These are phyloP conservation scores for Gossypium raimondii DNA, from an alignment of 345 rosid genomes.

Conservation along the genomic window DNA sequence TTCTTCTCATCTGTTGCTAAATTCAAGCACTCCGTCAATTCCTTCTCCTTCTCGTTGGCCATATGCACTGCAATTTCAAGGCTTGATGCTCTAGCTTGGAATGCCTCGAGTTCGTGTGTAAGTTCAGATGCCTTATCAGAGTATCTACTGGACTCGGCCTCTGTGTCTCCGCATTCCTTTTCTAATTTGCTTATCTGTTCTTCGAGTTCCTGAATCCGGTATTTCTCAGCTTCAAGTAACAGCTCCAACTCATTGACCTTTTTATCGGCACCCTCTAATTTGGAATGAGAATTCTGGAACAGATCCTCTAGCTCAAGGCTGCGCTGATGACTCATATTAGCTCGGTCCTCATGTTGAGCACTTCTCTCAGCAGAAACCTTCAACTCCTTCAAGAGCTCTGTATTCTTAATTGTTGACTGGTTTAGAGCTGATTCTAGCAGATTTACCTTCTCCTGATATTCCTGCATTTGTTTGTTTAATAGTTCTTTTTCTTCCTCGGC, in stretches of 20 bases:
- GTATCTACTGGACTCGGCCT: slow-evolving; percentile 53
- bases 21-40: slow-evolving; percentile 49
- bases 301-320: slow-evolving; percentile 66
- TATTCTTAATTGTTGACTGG: background rate
- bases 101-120: slow-evolving; percentile 66
- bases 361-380: background rate
- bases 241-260: slow-evolving; percentile 72
- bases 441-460: slow-evolving; percentile 44
- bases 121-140: slow-evolving; percentile 54
- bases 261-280: slow-evolving; percentile 64
- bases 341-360: slow-evolving; percentile 6
- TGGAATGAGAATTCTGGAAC: slow-evolving; percentile 59
- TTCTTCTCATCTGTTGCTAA: slow-evolving; percentile 61
- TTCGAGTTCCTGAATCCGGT: slow-evolving; percentile 87
- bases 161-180: slow-evolving; percentile 62
- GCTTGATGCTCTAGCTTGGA: slow-evolving; percentile 58
- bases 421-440: slow-evolving; percentile 40
- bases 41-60: slow-evolving; percentile 61
- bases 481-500: slow-evolving; percentile 61
- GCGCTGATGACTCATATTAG: slow-evolving; percentile 52
- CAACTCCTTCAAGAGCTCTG: background rate
- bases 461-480: slow-evolving; percentile 40
- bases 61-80: slow-evolving; percentile 63
- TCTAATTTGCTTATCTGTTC: slow-evolving; percentile 64
- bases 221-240: slow-evolving; percentile 87